Conservation (phyloP, 2,329 filamentous ascomycete species). For the Fusarium burgessii region DNA sequence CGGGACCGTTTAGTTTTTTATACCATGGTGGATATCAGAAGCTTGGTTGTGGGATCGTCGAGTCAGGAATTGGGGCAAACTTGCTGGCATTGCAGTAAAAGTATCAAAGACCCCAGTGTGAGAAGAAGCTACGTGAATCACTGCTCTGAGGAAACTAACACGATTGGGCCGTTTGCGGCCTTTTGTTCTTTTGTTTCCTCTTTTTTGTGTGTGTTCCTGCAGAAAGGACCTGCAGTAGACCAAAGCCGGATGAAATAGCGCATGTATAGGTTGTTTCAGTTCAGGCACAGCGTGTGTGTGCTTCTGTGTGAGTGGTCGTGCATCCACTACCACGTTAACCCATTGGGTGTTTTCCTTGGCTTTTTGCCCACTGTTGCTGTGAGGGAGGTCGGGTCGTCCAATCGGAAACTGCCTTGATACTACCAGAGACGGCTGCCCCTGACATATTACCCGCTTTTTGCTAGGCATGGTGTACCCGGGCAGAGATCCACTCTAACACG, state of each 20-base stretch:
- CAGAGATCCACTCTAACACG: slow-evolving; percentile 3
- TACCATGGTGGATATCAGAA: slow-evolving; percentile 20
- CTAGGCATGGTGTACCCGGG: slow-evolving; percentile 19
- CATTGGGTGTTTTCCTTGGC: slow-evolving; percentile 3
- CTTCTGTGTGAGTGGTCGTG: slow-evolving; percentile 10
- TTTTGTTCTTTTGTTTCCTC: slow-evolving; percentile 23
- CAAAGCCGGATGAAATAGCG: slow-evolving; percentile 23
- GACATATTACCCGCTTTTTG: slow-evolving; percentile 12
- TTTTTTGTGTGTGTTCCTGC: slow-evolving; percentile 33
- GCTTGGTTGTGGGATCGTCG: slow-evolving; percentile 26
- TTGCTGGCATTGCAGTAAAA: slow-evolving; percentile 9
- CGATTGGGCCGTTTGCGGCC: slow-evolving; percentile 29
- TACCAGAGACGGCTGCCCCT: slow-evolving; percentile 31
- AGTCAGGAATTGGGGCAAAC: slow-evolving; percentile 21
- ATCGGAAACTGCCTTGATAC: slow-evolving; percentile 22
- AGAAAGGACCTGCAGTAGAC: slow-evolving; percentile 37
- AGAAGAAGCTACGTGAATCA: slow-evolving; percentile 4
- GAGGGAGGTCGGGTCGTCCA: slow-evolving; percentile 8
- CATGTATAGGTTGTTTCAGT: slow-evolving; percentile 36
- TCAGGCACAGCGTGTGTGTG: slow-evolving; percentile 8
- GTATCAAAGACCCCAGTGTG: background rate
- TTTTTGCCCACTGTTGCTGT: slow-evolving; percentile 7
- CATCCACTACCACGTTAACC: slow-evolving; percentile 39
- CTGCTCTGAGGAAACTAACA: slow-evolving; percentile 1
- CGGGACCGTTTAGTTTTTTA: slow-evolving; percentile 16